Evolutionary conservation across 1,284 basidiomycete genomes (phyloP).

Genomic region (Sparassis latifolia): DNA sequence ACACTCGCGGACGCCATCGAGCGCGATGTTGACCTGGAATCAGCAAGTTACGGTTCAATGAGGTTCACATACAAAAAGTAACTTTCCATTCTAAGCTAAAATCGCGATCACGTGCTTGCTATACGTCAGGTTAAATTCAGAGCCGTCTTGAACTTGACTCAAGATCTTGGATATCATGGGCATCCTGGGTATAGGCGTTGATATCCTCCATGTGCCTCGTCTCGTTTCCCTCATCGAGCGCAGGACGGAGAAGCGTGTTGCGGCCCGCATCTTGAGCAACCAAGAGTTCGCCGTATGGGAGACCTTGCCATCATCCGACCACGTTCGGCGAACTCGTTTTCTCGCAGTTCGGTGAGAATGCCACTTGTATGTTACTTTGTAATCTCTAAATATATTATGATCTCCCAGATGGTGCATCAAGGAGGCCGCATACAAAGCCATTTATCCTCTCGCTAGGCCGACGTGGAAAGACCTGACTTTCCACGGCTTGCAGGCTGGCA

Average conservation of each 20-base stretch:
- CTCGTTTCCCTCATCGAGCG: conserved; percentile 52
- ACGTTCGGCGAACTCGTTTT: conserved; percentile 34
- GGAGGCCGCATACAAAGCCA: conserved; percentile 87
- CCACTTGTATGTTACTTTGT: neutral
- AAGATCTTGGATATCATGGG: conserved; percentile 28
- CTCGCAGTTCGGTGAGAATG: conserved; percentile 56
- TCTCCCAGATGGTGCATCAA: conserved; percentile 72
- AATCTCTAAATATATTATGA: neutral
- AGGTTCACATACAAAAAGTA: neutral
- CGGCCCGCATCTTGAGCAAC: conserved; percentile 59
- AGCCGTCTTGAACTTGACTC: no score
- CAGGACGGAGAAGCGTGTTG: conserved; percentile 41
- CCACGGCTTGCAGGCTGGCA: conserved; percentile 24
- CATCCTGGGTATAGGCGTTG: conserved; percentile 75
- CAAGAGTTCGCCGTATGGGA: conserved; percentile 43
- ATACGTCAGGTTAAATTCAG: no score
- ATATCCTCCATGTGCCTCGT: conserved; percentile 68
- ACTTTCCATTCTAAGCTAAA: neutral
- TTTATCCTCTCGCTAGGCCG: conserved; percentile 57
- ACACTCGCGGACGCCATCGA: conserved; percentile 32
- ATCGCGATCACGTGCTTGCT: neutral
- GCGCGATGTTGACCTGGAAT: neutral
- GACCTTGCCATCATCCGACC: conserved; percentile 19
- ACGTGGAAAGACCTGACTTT: conserved; percentile 77
- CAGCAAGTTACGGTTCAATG: neutral